Base-by-base conservation (phyloP, 2,329 filamentous ascomycete species). In the Fusarium sp. region DNA sequence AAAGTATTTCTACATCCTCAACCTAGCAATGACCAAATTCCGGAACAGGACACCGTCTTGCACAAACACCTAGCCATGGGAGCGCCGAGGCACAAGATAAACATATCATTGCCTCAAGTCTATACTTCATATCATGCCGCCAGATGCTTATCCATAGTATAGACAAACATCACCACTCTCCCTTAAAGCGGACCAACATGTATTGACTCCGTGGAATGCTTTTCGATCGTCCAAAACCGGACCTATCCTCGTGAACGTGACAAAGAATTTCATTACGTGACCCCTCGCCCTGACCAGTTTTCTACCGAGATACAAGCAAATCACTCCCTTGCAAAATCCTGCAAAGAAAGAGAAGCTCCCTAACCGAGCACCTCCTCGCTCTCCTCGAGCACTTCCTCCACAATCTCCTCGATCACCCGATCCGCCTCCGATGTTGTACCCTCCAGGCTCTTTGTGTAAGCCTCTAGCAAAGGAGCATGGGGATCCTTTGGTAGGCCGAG, bases 351-450 rank as follows among this genome's bases (percentile, higher is more conserved):
- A 73, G 55, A 63, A 65, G 55, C 67, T 63, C 36, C 74, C 73
- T 79, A 81, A 68, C 64, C 75, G 55, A 89, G 78, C 72, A 89
- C 81, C 81, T 98, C 96, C 85, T 98, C 96, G 63, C 85, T 91
- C 87, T 97, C 92, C 82, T 94, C 88, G 56, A 90, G 80, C 20
- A 90, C 95, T 83, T 97, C 94, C 82, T 93, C 91, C 71, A 93
- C 89, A 73, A 93, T 91, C 83, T 95, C 92, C 82, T 98, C 96
- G 69, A 97, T 93, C 68, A 96, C 89, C 75, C 87, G 84, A 70
- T 92, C 92, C 80, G 92, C 88, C 65, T 87, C 89, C 72, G 88
- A 87, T 42, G 86, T 87, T 14, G 84, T 60, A 6, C 73, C 84
- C 77, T 86, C 83, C 64, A 87, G 77, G 61, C 82, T 76, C 61